Base-by-base conservation (phyloP, 2,329 filamentous ascomycete genomes). In the Ramularia endophylla region DNA sequence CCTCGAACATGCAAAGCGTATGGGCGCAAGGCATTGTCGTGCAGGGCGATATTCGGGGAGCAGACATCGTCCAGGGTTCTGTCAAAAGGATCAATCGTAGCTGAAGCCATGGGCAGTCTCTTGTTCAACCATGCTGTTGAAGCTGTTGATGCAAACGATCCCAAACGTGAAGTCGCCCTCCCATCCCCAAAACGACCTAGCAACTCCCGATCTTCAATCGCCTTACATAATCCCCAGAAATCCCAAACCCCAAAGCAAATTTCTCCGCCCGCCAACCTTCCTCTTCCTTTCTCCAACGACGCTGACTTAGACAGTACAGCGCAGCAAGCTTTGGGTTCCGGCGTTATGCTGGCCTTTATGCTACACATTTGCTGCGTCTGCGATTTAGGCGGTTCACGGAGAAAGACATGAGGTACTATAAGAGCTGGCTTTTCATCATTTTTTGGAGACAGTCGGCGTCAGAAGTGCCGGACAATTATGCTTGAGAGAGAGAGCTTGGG, bases 341-440 rank as follows among this genome's bases (percentile, higher is more conserved):
- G 43, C 42, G 42, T 48, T 45, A 35, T 38, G 41, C 41, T 32
- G 32, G 17, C 36, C 27, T 25, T 30, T 15, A n/a, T 25, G 32
- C 43, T 34, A 8, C 31, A 16, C 27, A 20, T 43, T 52, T 52
- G 49, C 47, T 45, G 47, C 22, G 41, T 32, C 43, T 49, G 48
- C 49, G 52, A 54, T 54, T 54, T 46, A 40, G 47, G 33, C 48
- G 44, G 38, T n/a, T n/a, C n/a, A 50, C 52, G 52, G 37, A 54
- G 52, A 54, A 40, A 51, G 42, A 46, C 52, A 31, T 43, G 49
- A 38, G 52, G 48, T 46, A 51, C 48, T 44, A 54, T 54, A 54
- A 54, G 52, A 54, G 44, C 52, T 53, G 50, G 52, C 48, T 48
- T 53, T 43, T 46, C 47, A 52, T 48, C 40, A 40, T 44, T 40